phyloP scores from a whole-genome alignment of 2,329 filamentous ascomycete species.

The Epichloe baconii region DNA sequence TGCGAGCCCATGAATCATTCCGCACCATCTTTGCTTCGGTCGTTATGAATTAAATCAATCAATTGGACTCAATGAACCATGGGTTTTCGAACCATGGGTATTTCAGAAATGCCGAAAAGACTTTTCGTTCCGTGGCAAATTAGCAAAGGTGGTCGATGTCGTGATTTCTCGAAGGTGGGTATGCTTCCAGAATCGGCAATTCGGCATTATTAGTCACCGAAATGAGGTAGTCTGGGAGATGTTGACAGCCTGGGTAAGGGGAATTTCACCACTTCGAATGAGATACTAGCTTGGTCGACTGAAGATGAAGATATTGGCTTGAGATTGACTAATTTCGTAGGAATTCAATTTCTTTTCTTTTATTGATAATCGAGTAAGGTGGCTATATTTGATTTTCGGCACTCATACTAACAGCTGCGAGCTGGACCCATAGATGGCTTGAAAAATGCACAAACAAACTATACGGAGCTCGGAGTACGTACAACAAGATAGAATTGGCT shows the following conservation, averaged over 20 bases:
- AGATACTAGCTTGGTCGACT: neutral
- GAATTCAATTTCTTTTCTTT: no score
- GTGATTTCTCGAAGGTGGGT: constrained; percentile 5
- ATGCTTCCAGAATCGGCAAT: constrained; percentile 1
- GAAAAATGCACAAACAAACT: no score
- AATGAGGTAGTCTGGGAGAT: neutral
- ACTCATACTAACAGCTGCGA: no score
- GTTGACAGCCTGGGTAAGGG: neutral
- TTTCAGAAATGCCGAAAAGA: neutral
- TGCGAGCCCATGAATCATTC: neutral
- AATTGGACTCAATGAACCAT: neutral
- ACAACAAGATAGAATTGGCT: no score
- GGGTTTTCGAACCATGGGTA: no score
- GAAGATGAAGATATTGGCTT: no score
- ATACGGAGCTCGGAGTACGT: no score
- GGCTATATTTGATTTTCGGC: no score
- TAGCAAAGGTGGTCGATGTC: neutral
- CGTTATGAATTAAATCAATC: neutral
- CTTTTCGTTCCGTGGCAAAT: neutral
- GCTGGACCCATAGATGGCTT: no score
- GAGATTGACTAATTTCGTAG: neutral
- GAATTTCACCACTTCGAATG: neutral
- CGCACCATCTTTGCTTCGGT: neutral
- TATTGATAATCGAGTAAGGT: no score
- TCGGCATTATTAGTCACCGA: constrained; percentile 7